Percentiles rank a stretch among this genome's conserved stretches.
These are phyloP conservation scores for Aspergillus latus DNA, from an alignment of 2,329 filamentous ascomycete species.

Conservation along the genomic window DNA sequence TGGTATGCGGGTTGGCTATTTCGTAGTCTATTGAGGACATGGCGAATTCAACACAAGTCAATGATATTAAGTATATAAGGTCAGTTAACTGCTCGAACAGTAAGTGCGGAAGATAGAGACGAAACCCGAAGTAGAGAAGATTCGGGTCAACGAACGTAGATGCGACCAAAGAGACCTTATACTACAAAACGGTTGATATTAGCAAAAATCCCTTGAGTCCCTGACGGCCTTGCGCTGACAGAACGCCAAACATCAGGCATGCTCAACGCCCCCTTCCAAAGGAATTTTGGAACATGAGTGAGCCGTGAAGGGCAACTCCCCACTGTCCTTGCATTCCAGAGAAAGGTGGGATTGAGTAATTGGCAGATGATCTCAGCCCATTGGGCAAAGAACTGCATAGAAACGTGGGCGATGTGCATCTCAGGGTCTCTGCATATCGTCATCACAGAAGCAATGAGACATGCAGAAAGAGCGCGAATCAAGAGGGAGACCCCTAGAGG, in stretches of 20 bases:
- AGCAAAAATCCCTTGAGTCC: slow-evolving; percentile 30
- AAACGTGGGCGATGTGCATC: slow-evolving; percentile 35
- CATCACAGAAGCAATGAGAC: slow-evolving; percentile 36
- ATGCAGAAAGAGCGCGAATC: slow-evolving; percentile 25
- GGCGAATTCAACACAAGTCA: slow-evolving; percentile 16
- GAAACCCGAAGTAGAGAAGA: slow-evolving; percentile 17
- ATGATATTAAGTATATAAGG: slow-evolving; percentile 7
- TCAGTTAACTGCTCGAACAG: slow-evolving; percentile 12
- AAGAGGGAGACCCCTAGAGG: slow-evolving; percentile 16
- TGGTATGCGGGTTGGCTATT: slow-evolving; percentile 23
- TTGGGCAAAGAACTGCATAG: slow-evolving; percentile 29
- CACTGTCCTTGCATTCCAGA: slow-evolving; percentile 42
- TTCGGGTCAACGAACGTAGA: slow-evolving; percentile 4
- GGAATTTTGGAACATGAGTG: slow-evolving; percentile 29
- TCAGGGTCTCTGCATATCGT: slow-evolving; percentile 27
- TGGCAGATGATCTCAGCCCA: slow-evolving; percentile 15
- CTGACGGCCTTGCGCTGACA: slow-evolving; percentile 22
- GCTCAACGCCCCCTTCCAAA: slow-evolving; percentile 30
- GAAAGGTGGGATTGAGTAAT: slow-evolving; percentile 25
- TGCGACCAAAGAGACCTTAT: slow-evolving; percentile 30
- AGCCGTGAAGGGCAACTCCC: slow-evolving; percentile 22
- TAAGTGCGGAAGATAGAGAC: slow-evolving; percentile 15
- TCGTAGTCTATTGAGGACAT: slow-evolving; percentile 36
- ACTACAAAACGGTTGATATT: slow-evolving; percentile 18
- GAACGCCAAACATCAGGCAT: slow-evolving; percentile 22